phyloP scores from a whole-genome alignment of 352 stramenopile species.

The Phytophthora brassicae region DNA sequence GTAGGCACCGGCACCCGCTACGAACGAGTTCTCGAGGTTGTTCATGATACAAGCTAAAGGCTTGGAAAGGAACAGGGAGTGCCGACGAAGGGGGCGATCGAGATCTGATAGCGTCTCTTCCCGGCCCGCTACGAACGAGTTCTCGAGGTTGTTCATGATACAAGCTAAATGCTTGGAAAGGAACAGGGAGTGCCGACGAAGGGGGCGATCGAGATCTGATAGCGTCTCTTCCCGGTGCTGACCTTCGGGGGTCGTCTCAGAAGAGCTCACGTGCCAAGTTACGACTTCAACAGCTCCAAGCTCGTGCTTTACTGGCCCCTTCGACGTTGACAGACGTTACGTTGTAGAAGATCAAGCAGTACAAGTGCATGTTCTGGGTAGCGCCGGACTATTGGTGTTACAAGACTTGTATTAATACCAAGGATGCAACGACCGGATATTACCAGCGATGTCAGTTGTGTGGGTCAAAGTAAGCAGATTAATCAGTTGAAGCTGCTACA shows the following conservation, averaged over 20 bases:
- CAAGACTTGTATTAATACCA: conserved; percentile 29
- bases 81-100: conserved; percentile 15
- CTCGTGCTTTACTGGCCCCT: conserved; percentile 27
- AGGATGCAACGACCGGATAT: conserved; percentile 7
- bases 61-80: neutral
- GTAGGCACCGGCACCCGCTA: conserved; percentile 66
- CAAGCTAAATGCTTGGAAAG: neutral
- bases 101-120: conserved; percentile 39
- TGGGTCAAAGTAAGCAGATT: conserved; percentile 12
- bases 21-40: conserved; percentile 80
- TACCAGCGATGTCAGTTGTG: conserved; percentile 21
- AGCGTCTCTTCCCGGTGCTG: conserved; percentile 29
- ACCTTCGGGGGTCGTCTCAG: conserved; percentile 25
- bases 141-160: conserved; percentile 65
- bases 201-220: conserved; percentile 32
- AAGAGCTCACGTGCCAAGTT: conserved; percentile 12
- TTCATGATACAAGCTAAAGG: conserved; percentile 29
- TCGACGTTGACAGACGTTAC: conserved; percentile 36
- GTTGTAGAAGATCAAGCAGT: conserved; percentile 21
- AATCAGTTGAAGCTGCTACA: conserved; percentile 10
- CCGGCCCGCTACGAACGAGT: conserved; percentile 78
- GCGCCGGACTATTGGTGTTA: neutral
- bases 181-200: conserved; percentile 7
- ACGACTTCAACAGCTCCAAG: conserved; percentile 10
- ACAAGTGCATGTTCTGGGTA: neutral